Percentiles rank a stretch among this genome's conserved stretches.
These are phyloP conservation scores for Yarrowia divulgata DNA, from an alignment of 805 yeast genomes.

Conservation along the genomic window DNA sequence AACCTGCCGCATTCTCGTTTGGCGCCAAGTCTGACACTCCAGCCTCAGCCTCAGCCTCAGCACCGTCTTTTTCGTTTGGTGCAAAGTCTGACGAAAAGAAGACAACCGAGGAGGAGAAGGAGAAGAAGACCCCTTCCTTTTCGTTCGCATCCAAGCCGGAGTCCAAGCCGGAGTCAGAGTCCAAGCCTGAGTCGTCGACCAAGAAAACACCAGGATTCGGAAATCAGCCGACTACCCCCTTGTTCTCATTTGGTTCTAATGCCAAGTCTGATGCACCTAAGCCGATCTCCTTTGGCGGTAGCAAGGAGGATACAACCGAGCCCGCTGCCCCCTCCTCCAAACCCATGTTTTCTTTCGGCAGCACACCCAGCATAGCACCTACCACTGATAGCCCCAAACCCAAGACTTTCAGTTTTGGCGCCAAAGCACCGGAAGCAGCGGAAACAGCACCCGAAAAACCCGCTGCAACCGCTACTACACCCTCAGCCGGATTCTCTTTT, in stretches of 20 bases:
- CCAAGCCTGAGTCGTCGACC: no score
- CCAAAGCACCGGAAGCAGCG: neutral
- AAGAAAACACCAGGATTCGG: no score
- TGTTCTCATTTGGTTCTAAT: constrained; percentile 11
- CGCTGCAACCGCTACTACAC: no score
- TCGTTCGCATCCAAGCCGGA: neutral
- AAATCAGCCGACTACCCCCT: no score
- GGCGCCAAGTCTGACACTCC: neutral
- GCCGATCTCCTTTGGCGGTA: constrained; percentile 2
- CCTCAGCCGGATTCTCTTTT: neutral
- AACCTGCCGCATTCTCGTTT: neutral
- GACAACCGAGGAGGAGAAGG: no score
- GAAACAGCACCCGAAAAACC: constrained; percentile 3
- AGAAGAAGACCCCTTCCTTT: neutral
- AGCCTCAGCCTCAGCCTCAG: no score
- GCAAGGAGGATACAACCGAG: neutral
- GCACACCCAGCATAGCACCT: neutral
- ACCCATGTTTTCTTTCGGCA: constrained; percentile 23
- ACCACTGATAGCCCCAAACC: neutral
- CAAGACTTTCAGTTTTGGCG: constrained; percentile 16
- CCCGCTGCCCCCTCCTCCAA: neutral
- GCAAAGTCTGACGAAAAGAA: constrained; percentile 20
- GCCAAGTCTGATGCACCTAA: constrained; percentile 3
- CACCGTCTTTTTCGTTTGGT: constrained; percentile 40
- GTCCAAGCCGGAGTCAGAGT: no score